These are phyloP conservation scores for Tephrocybe sp. DNA, from an alignment of 768 basidiomycete genomes.

Conservation along the genomic window DNA sequence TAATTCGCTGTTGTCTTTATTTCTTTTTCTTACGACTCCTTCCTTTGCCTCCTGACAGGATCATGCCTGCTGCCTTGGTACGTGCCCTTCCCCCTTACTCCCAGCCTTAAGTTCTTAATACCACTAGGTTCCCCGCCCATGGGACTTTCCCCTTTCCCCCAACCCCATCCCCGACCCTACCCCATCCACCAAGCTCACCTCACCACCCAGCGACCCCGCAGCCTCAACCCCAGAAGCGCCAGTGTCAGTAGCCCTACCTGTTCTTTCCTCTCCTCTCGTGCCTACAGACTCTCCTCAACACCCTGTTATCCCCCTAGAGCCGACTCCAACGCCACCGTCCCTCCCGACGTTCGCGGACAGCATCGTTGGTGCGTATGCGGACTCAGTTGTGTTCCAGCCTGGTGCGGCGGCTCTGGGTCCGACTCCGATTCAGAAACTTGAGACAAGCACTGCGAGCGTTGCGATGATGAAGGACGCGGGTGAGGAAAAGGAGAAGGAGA, in stretches of 20 bases:
- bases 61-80: conserved; percentile 77
- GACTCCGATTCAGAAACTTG: background rate
- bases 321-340: background rate
- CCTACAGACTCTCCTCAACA: background rate
- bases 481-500: too few relatives aligned
- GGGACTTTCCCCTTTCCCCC: conserved; percentile 74
- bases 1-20: too few relatives aligned
- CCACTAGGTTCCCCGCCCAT: conserved; percentile 64
- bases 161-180: conserved; percentile 25
- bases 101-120: background rate
- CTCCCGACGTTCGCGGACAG: conserved; percentile 8
- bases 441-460: too few relatives aligned
- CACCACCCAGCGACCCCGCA: background rate
- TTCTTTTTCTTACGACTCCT: too few relatives aligned
- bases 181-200: conserved; percentile 6
- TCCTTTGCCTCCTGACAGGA: too few relatives aligned
- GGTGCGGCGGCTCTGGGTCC: background rate
- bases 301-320: background rate
- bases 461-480: too few relatives aligned
- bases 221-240: background rate
- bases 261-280: background rate
- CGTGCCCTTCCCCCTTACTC: background rate
- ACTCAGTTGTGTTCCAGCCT: conserved; percentile 16
- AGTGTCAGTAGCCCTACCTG: background rate
- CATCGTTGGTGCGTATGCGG: conserved; percentile 12